phyloP scores from a whole-genome alignment of 2,329 filamentous ascomycete species.

The Trichophaea hybrida region DNA sequence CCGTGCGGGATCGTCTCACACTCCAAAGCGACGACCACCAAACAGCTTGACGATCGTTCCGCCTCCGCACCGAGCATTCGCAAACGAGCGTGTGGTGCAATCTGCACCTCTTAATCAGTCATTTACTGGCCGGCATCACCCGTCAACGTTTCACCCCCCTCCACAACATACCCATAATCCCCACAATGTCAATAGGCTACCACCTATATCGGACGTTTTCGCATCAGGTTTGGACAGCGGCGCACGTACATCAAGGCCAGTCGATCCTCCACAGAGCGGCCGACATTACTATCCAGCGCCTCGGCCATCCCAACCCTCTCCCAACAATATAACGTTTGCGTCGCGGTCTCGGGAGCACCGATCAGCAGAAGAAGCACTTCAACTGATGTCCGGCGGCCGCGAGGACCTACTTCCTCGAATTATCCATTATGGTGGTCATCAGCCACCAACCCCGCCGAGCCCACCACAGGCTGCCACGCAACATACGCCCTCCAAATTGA shows the following conservation, averaged over 20 bases:
- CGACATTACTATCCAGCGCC: conserved; percentile 23
- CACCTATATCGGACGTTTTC: conserved; percentile 90
- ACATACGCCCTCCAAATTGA: conserved; percentile 32
- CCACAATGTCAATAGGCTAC: conserved; percentile 53
- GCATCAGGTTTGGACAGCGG: conserved; percentile 48
- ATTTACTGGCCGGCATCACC: conserved; percentile 78
- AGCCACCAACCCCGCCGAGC: conserved; percentile 74
- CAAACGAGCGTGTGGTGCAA: conserved; percentile 88
- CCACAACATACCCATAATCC: conserved; percentile 11
- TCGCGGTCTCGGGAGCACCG: conserved; percentile 70
- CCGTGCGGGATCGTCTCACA: conserved; percentile 27
- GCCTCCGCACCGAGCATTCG: conserved; percentile 80
- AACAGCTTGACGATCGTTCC: conserved; percentile 89
- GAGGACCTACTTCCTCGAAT: conserved; percentile 84
- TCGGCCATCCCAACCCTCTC: conserved; percentile 50
- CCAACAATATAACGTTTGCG: conserved; percentile 34
- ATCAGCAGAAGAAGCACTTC: conserved; percentile 89
- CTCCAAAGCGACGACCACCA: conserved; percentile 56
- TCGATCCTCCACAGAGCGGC: conserved; percentile 18
- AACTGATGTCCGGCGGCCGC: conserved; percentile 76
- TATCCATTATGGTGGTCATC: conserved; percentile 82
- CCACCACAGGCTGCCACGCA: conserved; percentile 35
- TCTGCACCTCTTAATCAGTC: conserved; percentile 89
- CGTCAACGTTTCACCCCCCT: conserved; percentile 59
- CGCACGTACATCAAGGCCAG: conserved; percentile 26